Conservation (phyloP, 1,284 basidiomycete genomes). For the Boletus smithii region DNA sequence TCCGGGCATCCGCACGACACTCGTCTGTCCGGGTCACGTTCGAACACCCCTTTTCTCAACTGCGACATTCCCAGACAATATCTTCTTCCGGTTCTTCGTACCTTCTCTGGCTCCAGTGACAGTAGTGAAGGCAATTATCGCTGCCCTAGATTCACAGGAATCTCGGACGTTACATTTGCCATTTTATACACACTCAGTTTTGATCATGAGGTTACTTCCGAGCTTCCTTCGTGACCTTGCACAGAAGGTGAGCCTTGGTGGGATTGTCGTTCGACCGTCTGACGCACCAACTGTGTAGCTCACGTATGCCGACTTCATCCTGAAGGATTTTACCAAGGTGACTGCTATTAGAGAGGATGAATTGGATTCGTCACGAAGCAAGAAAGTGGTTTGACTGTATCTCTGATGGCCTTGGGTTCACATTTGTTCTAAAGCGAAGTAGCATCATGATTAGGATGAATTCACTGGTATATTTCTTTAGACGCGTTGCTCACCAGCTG, state of each 20-base stretch:
- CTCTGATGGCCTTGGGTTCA: neutral
- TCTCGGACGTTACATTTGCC: constrained; percentile 71
- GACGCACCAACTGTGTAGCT: constrained; percentile 29
- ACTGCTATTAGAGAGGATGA: constrained; percentile 46
- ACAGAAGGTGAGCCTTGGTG: constrained; percentile 56
- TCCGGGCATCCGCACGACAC: constrained; percentile 75
- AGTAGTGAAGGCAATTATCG: constrained; percentile 78
- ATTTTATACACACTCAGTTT: constrained; percentile 63
- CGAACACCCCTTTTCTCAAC: constrained; percentile 72
- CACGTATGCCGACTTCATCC: constrained; percentile 46
- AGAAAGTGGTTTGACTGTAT: constrained; percentile 17
- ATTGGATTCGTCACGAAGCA: constrained; percentile 13
- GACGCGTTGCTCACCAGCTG: neutral
- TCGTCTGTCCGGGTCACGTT: constrained; percentile 76
- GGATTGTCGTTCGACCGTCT: constrained; percentile 1
- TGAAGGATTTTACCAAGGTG: constrained; percentile 47
- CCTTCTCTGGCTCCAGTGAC: constrained; percentile 71
- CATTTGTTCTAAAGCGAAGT: neutral
- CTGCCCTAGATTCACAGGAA: constrained; percentile 74
- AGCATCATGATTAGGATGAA: neutral
- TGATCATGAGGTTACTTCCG: constrained; percentile 56
- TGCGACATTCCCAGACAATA: constrained; percentile 47
- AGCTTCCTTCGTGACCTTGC: constrained; percentile 69
- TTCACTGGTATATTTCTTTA: neutral
- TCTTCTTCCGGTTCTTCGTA: constrained; percentile 66